phyloP scores from a whole-genome alignment of 306 rosid species.

The Fagus sylvatica region DNA sequence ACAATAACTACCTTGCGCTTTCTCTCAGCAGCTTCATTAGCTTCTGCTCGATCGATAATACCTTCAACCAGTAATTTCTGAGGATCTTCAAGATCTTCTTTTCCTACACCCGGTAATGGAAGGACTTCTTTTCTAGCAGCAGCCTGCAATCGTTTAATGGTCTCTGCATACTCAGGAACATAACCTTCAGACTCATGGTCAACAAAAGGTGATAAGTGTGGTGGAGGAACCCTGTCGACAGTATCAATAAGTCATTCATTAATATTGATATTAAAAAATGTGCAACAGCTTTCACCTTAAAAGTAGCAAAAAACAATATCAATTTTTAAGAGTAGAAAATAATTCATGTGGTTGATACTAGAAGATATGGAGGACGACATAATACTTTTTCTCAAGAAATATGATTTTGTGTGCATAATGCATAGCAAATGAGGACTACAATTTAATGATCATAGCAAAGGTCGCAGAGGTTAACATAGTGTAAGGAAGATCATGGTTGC shows the following conservation, averaged over 20 bases:
- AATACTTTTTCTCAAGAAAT: neutral
- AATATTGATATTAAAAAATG: neutral
- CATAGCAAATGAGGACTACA: neutral
- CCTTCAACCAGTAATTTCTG: slow-evolving; percentile 72
- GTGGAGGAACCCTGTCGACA: slow-evolving; percentile 74
- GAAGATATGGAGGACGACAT: neutral
- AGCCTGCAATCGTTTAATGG: slow-evolving; percentile 67
- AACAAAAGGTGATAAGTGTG: slow-evolving; percentile 91
- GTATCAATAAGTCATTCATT: neutral
- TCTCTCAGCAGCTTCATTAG: slow-evolving; percentile 75
- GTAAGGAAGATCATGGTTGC: neutral
- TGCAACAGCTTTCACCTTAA: neutral
- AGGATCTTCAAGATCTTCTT: slow-evolving; percentile 77
- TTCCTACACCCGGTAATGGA: slow-evolving; percentile 75
- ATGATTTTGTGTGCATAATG: neutral
- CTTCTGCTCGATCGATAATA: slow-evolving; percentile 73
- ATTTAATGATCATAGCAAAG: neutral
- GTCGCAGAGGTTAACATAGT: neutral
- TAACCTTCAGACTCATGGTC: slow-evolving; percentile 77
- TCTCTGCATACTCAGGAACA: slow-evolving; percentile 90
- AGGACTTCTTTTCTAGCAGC: slow-evolving; percentile 72
- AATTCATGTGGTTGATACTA: neutral
- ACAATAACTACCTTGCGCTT: slow-evolving; percentile 55
- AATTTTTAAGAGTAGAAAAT: neutral
- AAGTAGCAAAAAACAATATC: neutral